Percentiles rank a stretch among this genome's conserved stretches.
These are phyloP conservation scores for Schizosaccharomyces pombe DNA, from an alignment of 805 yeast species.

Conservation along the genomic window DNA sequence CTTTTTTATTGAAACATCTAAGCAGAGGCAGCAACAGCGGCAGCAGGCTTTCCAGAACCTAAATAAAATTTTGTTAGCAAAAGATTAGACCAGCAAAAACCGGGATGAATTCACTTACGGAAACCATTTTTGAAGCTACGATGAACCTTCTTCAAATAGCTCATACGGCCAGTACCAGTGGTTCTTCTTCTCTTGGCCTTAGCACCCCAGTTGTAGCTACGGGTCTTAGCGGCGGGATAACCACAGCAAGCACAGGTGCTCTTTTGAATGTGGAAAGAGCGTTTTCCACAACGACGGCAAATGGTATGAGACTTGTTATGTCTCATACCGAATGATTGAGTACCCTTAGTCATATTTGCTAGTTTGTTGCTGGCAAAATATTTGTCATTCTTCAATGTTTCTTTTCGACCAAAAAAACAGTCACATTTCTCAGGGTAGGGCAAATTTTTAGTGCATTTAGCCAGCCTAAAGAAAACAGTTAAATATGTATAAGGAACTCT, in stretches of 20 bases:
- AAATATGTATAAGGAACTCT: too few relatives aligned
- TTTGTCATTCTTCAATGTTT: background rate
- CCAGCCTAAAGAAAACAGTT: too few relatives aligned
- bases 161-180: constrained; percentile 98
- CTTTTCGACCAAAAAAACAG: background rate
- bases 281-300: constrained; percentile 87
- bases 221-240: constrained; percentile 97
- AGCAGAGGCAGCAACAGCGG: constrained; percentile 1
- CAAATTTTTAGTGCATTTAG: background rate
- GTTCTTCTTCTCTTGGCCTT: constrained; percentile 99
- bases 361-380: background rate
- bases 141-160: constrained; percentile 86
- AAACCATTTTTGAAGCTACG: constrained; percentile 98
- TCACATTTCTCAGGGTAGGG: background rate
- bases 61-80: background rate
- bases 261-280: constrained; percentile 98
- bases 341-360: constrained; percentile 5
- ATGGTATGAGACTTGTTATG: constrained; percentile 98
- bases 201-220: constrained; percentile 87
- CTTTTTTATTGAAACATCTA: background rate
- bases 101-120: constrained; percentile 45
- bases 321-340: constrained; percentile 16
- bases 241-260: constrained; percentile 97
- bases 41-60: background rate
- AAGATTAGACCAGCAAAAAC: background rate